A percentile compares a stretch with the other conserved stretches of the same genome.
phyloP scores from a whole-genome alignment of 2,329 filamentous ascomycete species.

The Plectosphaerella plurivora region DNA sequence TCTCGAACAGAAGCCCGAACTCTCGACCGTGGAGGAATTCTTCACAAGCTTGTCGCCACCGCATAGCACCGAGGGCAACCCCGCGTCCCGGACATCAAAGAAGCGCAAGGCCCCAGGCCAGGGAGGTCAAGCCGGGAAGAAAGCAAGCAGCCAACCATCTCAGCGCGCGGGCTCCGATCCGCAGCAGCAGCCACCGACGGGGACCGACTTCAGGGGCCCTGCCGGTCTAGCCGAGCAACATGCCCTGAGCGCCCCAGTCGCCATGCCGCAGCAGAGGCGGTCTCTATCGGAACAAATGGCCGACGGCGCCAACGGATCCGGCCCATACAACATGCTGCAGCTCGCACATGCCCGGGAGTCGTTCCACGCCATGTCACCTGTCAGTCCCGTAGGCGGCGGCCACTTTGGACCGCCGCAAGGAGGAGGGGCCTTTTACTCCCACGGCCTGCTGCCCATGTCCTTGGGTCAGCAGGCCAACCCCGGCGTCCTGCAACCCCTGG shows the following conservation, averaged over 20 bases:
- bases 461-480: constrained; percentile 41
- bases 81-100: constrained; percentile 11
- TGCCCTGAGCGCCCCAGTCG: constrained; percentile 22
- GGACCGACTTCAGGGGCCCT: constrained; percentile 18
- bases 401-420: constrained; percentile 25
- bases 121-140: background rate
- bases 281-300: constrained; percentile 33
- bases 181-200: constrained; percentile 12
- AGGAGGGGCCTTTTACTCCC: constrained; percentile 34
- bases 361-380: constrained; percentile 46
- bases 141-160: background rate
- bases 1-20: constrained; percentile 79
- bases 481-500: constrained; percentile 62
- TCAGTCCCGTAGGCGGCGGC: constrained; percentile 43
- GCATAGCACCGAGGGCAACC: constrained; percentile 39
- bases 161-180: background rate
- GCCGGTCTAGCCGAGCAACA: constrained; percentile 18
- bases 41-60: constrained; percentile 75
- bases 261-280: constrained; percentile 33
- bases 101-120: background rate
- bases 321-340: constrained; percentile 35
- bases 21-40: constrained; percentile 94
- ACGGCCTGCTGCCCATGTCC: constrained; percentile 49
- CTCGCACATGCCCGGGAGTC: constrained; percentile 35
- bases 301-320: constrained; percentile 34